Conservation (phyloP, 495 filamentous ascomycete genomes). For the Lasiosphaeria ovina region DNA sequence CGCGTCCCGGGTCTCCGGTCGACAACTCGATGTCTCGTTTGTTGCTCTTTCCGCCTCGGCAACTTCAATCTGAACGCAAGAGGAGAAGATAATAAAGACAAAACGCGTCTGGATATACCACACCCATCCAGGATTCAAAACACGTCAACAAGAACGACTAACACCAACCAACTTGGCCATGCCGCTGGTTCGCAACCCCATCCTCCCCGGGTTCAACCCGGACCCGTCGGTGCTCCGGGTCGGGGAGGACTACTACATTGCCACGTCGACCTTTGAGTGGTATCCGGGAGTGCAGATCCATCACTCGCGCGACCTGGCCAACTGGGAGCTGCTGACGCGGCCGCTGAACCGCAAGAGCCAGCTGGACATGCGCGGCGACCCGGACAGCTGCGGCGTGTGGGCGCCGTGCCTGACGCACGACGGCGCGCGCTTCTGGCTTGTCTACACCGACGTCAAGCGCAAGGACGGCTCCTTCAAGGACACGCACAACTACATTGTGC, state of each 20-base stretch:
- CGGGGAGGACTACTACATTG: constrained; percentile 59
- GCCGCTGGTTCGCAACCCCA: constrained; percentile 54
- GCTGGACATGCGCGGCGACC: constrained; percentile 59
- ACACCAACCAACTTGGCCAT: constrained; percentile 24
- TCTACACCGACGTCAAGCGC: constrained; percentile 56
- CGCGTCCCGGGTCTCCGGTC: too few species aligned
- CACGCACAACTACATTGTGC: constrained; percentile 55
- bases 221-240: constrained; percentile 61
- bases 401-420: constrained; percentile 61
- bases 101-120: too few species aligned
- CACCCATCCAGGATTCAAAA: too few species aligned
- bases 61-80: too few species aligned
- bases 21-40: too few species aligned
- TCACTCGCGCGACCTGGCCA: constrained; percentile 55
- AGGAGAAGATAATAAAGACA: too few species aligned
- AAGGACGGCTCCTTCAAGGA: constrained; percentile 57
- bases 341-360: constrained; percentile 59
- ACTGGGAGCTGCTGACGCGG: constrained; percentile 58
- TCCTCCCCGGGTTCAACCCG: constrained; percentile 62
- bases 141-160: background rate
- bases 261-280: constrained; percentile 63
- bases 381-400: constrained; percentile 61
- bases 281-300: constrained; percentile 60
- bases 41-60: too few species aligned
- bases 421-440: constrained; percentile 56